Percentiles rank a stretch among this genome's conserved stretches.
phyloP scores from a whole-genome alignment of 495 filamentous ascomycete species.

The Trichoderma parareesei region DNA sequence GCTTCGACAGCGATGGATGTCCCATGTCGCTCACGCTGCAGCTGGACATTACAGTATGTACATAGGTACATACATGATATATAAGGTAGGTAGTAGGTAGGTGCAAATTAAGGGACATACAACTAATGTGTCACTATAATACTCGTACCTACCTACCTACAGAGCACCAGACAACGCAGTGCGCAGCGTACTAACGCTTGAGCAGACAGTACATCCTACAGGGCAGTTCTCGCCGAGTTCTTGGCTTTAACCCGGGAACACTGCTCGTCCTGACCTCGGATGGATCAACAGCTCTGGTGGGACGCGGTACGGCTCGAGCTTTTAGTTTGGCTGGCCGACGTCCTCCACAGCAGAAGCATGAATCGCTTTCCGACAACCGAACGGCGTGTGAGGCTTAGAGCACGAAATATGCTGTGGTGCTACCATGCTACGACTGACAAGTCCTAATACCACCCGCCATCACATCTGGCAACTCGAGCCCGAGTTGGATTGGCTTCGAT shows the following conservation, averaged over 20 bases:
- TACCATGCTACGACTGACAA: neutral
- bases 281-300: constrained; percentile 3
- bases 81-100: too few relatives aligned
- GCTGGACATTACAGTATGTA: neutral
- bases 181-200: too few relatives aligned
- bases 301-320: constrained; percentile 9
- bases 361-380: neutral
- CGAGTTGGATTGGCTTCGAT: neutral
- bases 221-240: neutral
- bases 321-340: constrained; percentile 1
- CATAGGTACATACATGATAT: neutral
- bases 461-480: neutral
- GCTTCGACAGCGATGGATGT: neutral
- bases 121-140: too few relatives aligned
- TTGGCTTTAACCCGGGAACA: neutral
- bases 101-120: neutral
- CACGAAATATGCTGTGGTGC: neutral
- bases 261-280: neutral
- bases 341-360: constrained; percentile 5
- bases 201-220: neutral
- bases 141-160: too few relatives aligned
- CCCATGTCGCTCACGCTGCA: neutral
- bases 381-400: neutral
- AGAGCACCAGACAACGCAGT: too few relatives aligned
- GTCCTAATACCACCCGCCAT: neutral